phyloP scores from a whole-genome alignment of 2,329 filamentous ascomycete genomes.

The Chaetomiaceae sp. region DNA sequence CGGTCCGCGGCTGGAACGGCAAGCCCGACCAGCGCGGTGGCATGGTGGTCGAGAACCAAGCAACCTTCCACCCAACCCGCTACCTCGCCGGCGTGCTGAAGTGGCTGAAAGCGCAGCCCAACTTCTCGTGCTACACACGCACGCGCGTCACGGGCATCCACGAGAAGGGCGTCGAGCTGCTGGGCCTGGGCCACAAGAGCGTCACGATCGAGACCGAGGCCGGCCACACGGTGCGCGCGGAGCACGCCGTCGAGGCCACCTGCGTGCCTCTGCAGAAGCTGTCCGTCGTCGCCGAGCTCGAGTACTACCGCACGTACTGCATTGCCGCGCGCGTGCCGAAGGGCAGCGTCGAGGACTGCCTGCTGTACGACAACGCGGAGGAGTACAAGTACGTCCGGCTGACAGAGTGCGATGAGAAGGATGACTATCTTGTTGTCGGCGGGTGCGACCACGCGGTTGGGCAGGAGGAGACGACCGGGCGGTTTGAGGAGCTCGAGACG shows the following conservation, averaged over 20 bases:
- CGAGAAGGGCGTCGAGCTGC: constrained; percentile 41
- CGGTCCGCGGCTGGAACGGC: constrained; percentile 46
- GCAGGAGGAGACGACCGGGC: constrained; percentile 39
- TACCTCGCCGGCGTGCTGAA: constrained; percentile 47
- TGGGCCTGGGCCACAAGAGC: constrained; percentile 39
- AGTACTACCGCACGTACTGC: constrained; percentile 49
- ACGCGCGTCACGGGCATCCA: constrained; percentile 42
- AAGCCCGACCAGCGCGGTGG: constrained; percentile 45
- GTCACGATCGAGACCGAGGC: constrained; percentile 41
- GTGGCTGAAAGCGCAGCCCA: constrained; percentile 44
- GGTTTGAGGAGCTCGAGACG: constrained; percentile 44
- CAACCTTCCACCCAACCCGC: constrained; percentile 51
- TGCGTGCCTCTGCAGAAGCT: constrained; percentile 51
- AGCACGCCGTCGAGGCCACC: constrained; percentile 47
- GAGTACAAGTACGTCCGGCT: constrained; percentile 50
- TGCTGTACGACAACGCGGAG: constrained; percentile 50
- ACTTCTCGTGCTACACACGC: constrained; percentile 48
- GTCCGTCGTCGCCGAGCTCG: constrained; percentile 45
- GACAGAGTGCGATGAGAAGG: constrained; percentile 44
- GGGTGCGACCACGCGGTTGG: constrained; percentile 56
- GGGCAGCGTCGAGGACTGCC: constrained; percentile 45
- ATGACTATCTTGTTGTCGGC: constrained; percentile 51
- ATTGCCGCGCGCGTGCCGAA: constrained; percentile 50
- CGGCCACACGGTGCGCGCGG: constrained; percentile 42
- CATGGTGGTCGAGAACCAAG: constrained; percentile 41